Base-by-base conservation (phyloP, 768 basidiomycete genomes). In the Termitomyces sp. region DNA sequence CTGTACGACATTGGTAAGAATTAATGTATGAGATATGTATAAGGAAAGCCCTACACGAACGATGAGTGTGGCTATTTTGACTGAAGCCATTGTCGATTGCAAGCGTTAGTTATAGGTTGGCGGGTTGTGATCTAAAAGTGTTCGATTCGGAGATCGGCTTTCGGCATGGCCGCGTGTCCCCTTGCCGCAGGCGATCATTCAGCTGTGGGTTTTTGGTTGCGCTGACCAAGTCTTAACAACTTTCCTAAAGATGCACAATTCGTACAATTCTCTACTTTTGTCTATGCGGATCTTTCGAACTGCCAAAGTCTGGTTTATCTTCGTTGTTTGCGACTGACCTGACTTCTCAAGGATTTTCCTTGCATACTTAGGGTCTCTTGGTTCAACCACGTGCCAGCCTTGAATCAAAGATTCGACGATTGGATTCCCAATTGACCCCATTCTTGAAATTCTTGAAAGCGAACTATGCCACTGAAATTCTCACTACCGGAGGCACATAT, bases 51-150 rank as follows among this genome's bases (percentile, higher is more conserved):
- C 3, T 42, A 73, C 85, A 74, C 72, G 78, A 62, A 90, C 88
- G 47, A 81, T 63, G n/a, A 90, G 78, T 1, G 87, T 87, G 11
- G 81, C 88, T 41, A 90, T 73, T 68, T 90, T 90, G 19, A 80
- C 82, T 51, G 82, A 81, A 14, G 88, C 88, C 88, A 90, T 60
- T 35, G 55, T 38, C 10, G 21, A 35, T 35, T 41, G 30, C 15
- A 40, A 35, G 15, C 14, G 28, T 28, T 5, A 28, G 28, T 28
- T 28, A 7, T 28, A 28, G 7, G 14, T 35, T 32, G 9, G 32
- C 15, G 40, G 40, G n/a, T 11, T 3, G 26, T n/a, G 44, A 28
- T 45, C 10, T 24, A 38, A 22, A 34, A 43, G 24, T 19, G 30
- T 40, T n/a, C 12, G 12, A 35, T 30, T n/a, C 17, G n/a, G 15